phyloP scores from a whole-genome alignment of 257 asterid genomes.

The Handroanthus guayacan region DNA sequence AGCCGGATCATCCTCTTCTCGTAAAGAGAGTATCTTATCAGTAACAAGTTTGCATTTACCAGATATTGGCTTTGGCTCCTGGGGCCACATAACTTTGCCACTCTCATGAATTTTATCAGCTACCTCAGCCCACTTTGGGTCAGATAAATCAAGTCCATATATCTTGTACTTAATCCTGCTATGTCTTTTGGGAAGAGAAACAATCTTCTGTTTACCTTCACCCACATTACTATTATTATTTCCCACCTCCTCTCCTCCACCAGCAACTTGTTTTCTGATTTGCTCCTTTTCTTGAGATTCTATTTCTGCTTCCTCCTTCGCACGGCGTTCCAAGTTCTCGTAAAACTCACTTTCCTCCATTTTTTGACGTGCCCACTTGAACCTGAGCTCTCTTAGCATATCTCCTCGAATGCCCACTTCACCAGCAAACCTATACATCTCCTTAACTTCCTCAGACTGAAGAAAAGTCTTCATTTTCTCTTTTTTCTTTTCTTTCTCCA shows the following conservation, averaged over 20 bases:
- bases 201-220: constrained; percentile 43
- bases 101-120: constrained; percentile 81
- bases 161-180: constrained; percentile 88
- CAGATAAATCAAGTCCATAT: constrained; percentile 90
- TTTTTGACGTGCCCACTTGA: constrained; percentile 92
- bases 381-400: constrained; percentile 89
- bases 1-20: constrained; percentile 65
- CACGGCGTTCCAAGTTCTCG: constrained; percentile 54
- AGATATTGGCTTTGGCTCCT: constrained; percentile 71
- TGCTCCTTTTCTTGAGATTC: constrained; percentile 34
- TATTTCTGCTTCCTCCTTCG: constrained; percentile 40
- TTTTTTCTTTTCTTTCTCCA: constrained; percentile 84
- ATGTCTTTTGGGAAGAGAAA: constrained; percentile 83
- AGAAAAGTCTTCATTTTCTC: constrained; percentile 86
- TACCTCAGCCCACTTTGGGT: constrained; percentile 81
- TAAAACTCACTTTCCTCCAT: constrained; percentile 89
- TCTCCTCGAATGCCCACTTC: constrained; percentile 93
- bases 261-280: constrained; percentile 24
- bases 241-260: constrained; percentile 34
- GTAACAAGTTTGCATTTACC: constrained; percentile 77
- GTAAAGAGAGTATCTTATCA: constrained; percentile 66
- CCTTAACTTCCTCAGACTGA: constrained; percentile 90
- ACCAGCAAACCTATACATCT: constrained; percentile 88
- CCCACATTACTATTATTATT: constrained; percentile 22
- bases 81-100: constrained; percentile 66